phyloP scores from a whole-genome alignment of 768 basidiomycete species.

The Suillus placidus region DNA sequence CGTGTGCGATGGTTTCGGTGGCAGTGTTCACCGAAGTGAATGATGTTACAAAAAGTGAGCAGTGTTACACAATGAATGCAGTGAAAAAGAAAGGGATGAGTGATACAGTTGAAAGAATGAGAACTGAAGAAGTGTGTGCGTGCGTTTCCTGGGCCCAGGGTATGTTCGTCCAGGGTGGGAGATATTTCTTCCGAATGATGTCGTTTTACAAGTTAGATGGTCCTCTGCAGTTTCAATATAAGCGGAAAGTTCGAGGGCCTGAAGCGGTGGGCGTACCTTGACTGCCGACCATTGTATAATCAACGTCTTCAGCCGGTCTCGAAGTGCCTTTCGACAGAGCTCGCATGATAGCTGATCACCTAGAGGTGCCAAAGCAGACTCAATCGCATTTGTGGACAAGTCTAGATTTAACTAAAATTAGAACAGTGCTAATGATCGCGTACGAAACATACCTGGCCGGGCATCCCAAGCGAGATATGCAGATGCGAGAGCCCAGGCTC shows the following conservation, averaged over 20 bases:
- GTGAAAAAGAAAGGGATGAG: neutral
- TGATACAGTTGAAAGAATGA: neutral
- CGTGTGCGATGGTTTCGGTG: slow-evolving; percentile 6
- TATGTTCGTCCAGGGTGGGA: neutral
- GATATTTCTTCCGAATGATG: neutral
- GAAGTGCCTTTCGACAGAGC: slow-evolving; percentile 62
- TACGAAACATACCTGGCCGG: slow-evolving; percentile 58
- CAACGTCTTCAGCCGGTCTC: slow-evolving; percentile 68
- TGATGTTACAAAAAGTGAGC: slow-evolving; percentile 11
- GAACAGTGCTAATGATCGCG: slow-evolving; percentile 5
- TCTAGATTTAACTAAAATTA: slow-evolving; percentile 44
- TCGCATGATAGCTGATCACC: slow-evolving; percentile 71
- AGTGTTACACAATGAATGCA: neutral
- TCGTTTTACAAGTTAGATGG: neutral
- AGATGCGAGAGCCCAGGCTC: slow-evolving; percentile 82
- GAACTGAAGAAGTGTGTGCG: neutral
- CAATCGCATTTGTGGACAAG: slow-evolving; percentile 71
- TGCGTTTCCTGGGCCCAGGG: neutral
- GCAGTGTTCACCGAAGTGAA: neutral
- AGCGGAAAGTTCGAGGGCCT: too few relatives aligned
- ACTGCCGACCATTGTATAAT: slow-evolving; percentile 79
- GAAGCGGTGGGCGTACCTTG: slow-evolving; percentile 47
- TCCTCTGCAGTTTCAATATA: neutral
- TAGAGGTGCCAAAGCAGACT: slow-evolving; percentile 70
- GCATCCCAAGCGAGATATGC: slow-evolving; percentile 87